Percentiles rank a stretch among this genome's conserved stretches.
Evolutionary conservation across 1,284 basidiomycete genomes (phyloP).

Genomic region (Cryptococcus maquisensis): DNA sequence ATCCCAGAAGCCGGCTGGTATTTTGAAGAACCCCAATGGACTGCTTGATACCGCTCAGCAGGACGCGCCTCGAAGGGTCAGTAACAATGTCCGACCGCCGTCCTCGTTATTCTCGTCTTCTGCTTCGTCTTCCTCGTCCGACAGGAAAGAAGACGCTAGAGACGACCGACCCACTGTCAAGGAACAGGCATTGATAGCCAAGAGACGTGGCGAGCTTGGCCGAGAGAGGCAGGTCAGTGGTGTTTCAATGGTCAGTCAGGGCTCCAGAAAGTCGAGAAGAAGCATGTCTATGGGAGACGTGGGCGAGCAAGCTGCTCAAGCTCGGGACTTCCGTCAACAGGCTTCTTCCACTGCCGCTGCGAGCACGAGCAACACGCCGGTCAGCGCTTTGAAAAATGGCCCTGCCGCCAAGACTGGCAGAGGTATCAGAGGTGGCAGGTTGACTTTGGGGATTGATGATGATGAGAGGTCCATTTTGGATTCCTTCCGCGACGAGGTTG

Average conservation of each 20-base stretch:
- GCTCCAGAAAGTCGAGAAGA: conserved; percentile 26
- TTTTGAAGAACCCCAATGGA: conserved; percentile 11
- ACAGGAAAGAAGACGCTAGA: not conserved
- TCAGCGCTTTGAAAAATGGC: not conserved
- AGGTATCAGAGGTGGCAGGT: not conserved
- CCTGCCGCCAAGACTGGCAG: too few relatives aligned
- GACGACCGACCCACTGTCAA: conserved; percentile 40
- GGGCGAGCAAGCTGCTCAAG: conserved; percentile 12
- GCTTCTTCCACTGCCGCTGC: conserved; percentile 8
- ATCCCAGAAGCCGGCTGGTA: conserved; percentile 9
- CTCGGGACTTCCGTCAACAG: conserved; percentile 13
- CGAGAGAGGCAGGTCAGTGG: conserved; percentile 48
- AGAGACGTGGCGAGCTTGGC: conserved; percentile 60
- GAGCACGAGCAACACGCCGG: not conserved
- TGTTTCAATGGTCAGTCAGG: conserved; percentile 1
- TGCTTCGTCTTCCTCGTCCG: not conserved
- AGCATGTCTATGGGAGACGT: conserved; percentile 44
- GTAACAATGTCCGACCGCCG: not conserved
- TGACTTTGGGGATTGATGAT: conserved; percentile 42
- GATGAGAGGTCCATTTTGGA: conserved; percentile 39
- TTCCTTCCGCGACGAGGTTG: conserved; percentile 42
- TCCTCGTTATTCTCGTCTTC: not conserved
- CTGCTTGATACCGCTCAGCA: conserved; percentile 8
- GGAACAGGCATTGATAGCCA: conserved; percentile 68
- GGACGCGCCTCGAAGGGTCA: not conserved